Percentiles rank a stretch among this genome's conserved stretches.
phyloP scores from a whole-genome alignment of 768 basidiomycete genomes.

The Rhizopogon rudus region DNA sequence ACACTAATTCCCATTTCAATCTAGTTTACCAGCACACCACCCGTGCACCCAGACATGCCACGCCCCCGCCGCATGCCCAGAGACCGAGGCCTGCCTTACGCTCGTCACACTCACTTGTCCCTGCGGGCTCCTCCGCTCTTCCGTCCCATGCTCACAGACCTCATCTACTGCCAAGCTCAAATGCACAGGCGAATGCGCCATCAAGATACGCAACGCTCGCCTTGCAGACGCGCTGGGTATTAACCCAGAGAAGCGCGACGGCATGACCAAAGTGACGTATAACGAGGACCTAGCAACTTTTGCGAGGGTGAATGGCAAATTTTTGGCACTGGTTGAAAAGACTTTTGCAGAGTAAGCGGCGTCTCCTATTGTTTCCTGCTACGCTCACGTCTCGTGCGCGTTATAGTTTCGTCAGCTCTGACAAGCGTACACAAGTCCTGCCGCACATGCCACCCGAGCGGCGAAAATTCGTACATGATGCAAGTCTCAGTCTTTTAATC shows the following conservation, averaged over 20 bases:
- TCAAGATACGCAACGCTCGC: conserved; percentile 82
- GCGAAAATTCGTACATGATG: conserved; percentile 79
- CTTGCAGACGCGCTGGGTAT: conserved; percentile 94
- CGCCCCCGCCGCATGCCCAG: conserved; percentile 81
- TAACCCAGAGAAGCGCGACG: conserved; percentile 42
- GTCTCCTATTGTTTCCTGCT: conserved; percentile 14
- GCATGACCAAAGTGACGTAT: conserved; percentile 43
- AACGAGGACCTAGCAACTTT: conserved; percentile 57
- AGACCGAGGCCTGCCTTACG: conserved; percentile 71
- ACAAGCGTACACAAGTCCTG: conserved; percentile 64
- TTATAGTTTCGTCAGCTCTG: conserved; percentile 61
- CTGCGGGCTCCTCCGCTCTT: conserved; percentile 78
- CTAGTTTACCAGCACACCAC: conserved; percentile 64
- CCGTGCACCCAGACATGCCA: conserved; percentile 80
- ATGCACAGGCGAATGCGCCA: conserved; percentile 79
- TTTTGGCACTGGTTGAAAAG: conserved; percentile 71
- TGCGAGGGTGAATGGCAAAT: conserved; percentile 56
- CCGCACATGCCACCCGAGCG: conserved; percentile 79
- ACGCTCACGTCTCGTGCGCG: not conserved
- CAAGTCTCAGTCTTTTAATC: conserved; percentile 27
- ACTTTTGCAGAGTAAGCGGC: conserved; percentile 71
- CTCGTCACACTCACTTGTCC: conserved; percentile 68
- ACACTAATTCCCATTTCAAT: not conserved
- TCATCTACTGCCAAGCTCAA: conserved; percentile 41
- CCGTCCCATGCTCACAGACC: conserved; percentile 65